Conservation (phyloP, 2,329 filamentous ascomycete species). For the Myrmaecium sp. region DNA sequence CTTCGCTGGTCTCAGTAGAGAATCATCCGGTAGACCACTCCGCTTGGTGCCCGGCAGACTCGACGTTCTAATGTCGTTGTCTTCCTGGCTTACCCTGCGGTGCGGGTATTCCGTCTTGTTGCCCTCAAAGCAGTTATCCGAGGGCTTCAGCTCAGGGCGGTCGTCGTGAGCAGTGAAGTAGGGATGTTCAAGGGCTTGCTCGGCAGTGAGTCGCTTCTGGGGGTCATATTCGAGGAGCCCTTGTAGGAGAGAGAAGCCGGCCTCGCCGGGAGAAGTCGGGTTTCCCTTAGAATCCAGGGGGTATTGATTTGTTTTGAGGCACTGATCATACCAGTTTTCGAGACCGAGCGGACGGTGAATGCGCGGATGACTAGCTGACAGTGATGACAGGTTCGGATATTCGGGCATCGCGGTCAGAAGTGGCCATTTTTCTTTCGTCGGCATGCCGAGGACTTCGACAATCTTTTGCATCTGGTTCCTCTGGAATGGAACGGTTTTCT, state of each 20-base stretch:
- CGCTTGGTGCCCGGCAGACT: slow-evolving; percentile 84
- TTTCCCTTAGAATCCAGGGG: slow-evolving; percentile 14
- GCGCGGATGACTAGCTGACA: slow-evolving; percentile 28
- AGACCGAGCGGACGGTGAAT: slow-evolving; percentile 40
- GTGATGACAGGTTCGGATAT: slow-evolving; percentile 49
- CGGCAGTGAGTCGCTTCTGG: slow-evolving; percentile 69
- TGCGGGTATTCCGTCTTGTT: slow-evolving; percentile 79
- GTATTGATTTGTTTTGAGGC: slow-evolving; percentile 30
- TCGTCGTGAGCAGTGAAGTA: slow-evolving; percentile 50
- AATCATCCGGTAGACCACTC: slow-evolving; percentile 70
- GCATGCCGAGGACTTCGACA: slow-evolving; percentile 85
- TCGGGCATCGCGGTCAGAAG: slow-evolving; percentile 75
- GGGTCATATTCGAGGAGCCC: slow-evolving; percentile 87
- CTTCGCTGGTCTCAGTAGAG: slow-evolving; percentile 40
- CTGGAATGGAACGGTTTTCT: slow-evolving; percentile 95
- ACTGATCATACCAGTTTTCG: slow-evolving; percentile 46
- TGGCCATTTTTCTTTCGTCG: slow-evolving; percentile 78
- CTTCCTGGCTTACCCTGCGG: slow-evolving; percentile 78
- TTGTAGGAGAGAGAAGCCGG: slow-evolving; percentile 69
- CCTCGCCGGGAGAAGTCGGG: slow-evolving; percentile 28
- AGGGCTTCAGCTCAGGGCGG: slow-evolving; percentile 46
- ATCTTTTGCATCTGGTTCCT: slow-evolving; percentile 99
- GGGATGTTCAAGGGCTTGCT: slow-evolving; percentile 72
- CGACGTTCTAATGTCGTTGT: slow-evolving; percentile 85
- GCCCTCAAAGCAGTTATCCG: slow-evolving; percentile 78